Percentiles rank a stretch among this genome's conserved stretches.
phyloP scores from a whole-genome alignment of 495 filamentous ascomycete species.

The Tuber aestivum region DNA sequence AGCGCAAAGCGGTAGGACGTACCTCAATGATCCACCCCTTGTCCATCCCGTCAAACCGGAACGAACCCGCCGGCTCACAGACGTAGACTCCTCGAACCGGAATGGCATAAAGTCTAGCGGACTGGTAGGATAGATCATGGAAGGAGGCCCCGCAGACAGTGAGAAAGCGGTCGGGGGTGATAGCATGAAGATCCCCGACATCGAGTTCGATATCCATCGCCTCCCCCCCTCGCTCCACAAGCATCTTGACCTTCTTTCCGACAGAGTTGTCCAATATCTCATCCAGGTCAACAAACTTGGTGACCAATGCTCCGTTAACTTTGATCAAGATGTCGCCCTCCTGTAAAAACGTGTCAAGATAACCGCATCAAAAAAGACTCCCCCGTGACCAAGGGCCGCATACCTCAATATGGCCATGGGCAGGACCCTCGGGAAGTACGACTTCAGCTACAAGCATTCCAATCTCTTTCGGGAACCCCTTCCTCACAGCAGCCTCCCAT shows the following conservation, averaged over 20 bases:
- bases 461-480: constrained; percentile 82
- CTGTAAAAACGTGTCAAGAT: constrained; percentile 28
- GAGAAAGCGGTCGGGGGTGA: constrained; percentile 93
- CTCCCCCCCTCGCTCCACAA: constrained; percentile 81
- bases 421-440: constrained; percentile 83
- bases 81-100: constrained; percentile 87
- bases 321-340: constrained; percentile 95
- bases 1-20: background rate
- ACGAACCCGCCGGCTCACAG: constrained; percentile 91
- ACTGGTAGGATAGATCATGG: constrained; percentile 93
- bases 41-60: constrained; percentile 76
- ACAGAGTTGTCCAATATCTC: constrained; percentile 88
- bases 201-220: constrained; percentile 77
- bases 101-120: constrained; percentile 87
- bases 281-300: constrained; percentile 89
- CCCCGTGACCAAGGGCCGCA: background rate
- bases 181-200: constrained; percentile 86
- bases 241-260: constrained; percentile 61
- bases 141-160: constrained; percentile 89
- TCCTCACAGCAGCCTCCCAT: constrained; percentile 77
- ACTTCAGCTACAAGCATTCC: constrained; percentile 97
- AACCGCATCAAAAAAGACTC: background rate
- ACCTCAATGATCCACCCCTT: constrained; percentile 88
- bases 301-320: constrained; percentile 90
- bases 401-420: constrained; percentile 65